Evolutionary conservation across 2,329 filamentous ascomycete species (phyloP).

Genomic region (Verticillium isaacii): DNA sequence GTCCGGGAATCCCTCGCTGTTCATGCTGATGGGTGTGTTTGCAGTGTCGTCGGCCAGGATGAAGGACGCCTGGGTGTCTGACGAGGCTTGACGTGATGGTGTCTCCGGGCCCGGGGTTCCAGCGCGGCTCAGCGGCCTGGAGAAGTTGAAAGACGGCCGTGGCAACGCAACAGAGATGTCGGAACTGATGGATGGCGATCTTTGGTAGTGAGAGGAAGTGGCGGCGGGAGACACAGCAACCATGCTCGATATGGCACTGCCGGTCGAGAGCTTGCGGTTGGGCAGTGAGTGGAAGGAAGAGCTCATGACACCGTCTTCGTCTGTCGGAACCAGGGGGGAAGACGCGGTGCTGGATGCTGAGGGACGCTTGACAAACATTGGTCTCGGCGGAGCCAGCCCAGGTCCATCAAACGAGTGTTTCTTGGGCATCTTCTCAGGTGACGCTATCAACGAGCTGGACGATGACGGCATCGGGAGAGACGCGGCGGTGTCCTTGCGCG

Average conservation of each 20-base stretch:
- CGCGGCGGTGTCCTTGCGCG: slow-evolving; percentile 26
- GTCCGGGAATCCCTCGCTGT: slow-evolving; percentile 63
- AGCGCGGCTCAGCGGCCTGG: slow-evolving; percentile 76
- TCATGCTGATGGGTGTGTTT: slow-evolving; percentile 68
- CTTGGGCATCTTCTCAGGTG: slow-evolving; percentile 38
- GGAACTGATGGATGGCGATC: slow-evolving; percentile 82
- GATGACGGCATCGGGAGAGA: slow-evolving; percentile 28
- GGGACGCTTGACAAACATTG: slow-evolving; percentile 45
- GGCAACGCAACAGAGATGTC: slow-evolving; percentile 67
- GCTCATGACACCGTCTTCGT: slow-evolving; percentile 61
- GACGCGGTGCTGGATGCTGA: slow-evolving; percentile 51
- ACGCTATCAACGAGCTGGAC: slow-evolving; percentile 27
- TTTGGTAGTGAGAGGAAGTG: slow-evolving; percentile 48
- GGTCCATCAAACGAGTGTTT: slow-evolving; percentile 45
- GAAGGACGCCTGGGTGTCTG: slow-evolving; percentile 63
- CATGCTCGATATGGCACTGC: slow-evolving; percentile 47
- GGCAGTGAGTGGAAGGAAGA: slow-evolving; percentile 58
- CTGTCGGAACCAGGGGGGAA: slow-evolving; percentile 60
- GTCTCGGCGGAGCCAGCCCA: slow-evolving; percentile 45
- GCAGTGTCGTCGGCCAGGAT: slow-evolving; percentile 59
- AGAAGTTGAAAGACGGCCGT: slow-evolving; percentile 87
- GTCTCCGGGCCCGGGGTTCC: slow-evolving; percentile 55
- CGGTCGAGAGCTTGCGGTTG: slow-evolving; percentile 72
- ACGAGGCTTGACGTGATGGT: slow-evolving; percentile 58
- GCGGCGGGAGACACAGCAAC: slow-evolving; percentile 53